Conservation (phyloP, 129 eudicot species). For the Logfia minima region DNA sequence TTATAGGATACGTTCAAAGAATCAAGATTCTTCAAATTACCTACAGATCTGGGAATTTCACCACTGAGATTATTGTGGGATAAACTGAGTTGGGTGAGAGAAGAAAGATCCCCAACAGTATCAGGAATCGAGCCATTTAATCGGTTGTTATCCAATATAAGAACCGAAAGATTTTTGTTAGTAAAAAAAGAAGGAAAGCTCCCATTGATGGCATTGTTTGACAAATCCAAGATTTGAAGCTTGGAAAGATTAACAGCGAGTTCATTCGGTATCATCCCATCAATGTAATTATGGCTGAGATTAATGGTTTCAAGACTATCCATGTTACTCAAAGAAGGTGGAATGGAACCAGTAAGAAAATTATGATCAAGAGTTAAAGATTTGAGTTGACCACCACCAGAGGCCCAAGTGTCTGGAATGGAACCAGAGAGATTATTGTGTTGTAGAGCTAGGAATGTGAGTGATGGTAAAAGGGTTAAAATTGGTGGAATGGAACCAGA, state of each 20-base stretch:
- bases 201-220: slow-evolving; percentile 65
- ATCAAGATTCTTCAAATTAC: slow-evolving; percentile 43
- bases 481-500: slow-evolving; percentile 63
- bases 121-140: slow-evolving; percentile 56
- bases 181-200: slow-evolving; percentile 48
- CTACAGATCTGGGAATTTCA: slow-evolving; percentile 61
- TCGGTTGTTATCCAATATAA: slow-evolving; percentile 51
- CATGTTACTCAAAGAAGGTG: slow-evolving; percentile 60
- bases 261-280: slow-evolving; percentile 56
- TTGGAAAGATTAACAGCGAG: slow-evolving; percentile 39
- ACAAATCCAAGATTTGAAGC: slow-evolving; percentile 58
- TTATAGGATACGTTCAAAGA: slow-evolving; percentile 66
- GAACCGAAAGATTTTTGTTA: slow-evolving; percentile 41
- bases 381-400: slow-evolving; percentile 36
- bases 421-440: slow-evolving; percentile 80
- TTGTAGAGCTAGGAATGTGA: slow-evolving; percentile 69
- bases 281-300: slow-evolving; percentile 62
- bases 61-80: slow-evolving; percentile 70
- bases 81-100: slow-evolving; percentile 48
- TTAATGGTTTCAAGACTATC: slow-evolving; percentile 51
- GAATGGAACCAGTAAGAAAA: slow-evolving; percentile 60
- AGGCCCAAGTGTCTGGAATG: slow-evolving; percentile 67
- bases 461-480: slow-evolving; percentile 54
- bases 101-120: slow-evolving; percentile 45
- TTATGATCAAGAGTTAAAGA: slow-evolving; percentile 74